Evolutionary conservation across 306 rosid genomes (phyloP).

Genomic region (Quercus variabilis): DNA sequence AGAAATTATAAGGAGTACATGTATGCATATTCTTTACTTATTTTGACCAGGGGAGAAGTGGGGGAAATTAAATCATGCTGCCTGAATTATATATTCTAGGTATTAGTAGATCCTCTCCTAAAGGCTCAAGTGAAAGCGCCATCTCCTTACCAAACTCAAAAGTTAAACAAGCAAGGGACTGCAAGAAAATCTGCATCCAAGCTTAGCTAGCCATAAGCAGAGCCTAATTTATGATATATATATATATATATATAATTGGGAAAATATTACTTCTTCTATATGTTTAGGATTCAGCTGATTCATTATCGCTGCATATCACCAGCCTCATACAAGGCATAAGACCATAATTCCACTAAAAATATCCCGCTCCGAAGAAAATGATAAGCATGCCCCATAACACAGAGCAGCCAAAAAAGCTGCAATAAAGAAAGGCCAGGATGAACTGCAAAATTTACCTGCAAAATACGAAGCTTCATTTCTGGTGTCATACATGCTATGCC

Average conservation of each 20-base stretch:
- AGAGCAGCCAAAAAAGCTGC: background rate
- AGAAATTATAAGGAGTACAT: too few relatives aligned
- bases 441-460: conserved; percentile 52
- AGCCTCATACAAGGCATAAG: background rate
- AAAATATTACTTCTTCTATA: too few relatives aligned
- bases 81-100: too few relatives aligned
- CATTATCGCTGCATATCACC: background rate
- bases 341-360: background rate
- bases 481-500: conserved; percentile 72
- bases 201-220: background rate
- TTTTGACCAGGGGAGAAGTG: too few relatives aligned
- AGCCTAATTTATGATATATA: background rate
- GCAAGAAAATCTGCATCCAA: background rate
- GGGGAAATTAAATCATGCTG: too few relatives aligned
- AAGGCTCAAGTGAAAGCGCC: background rate
- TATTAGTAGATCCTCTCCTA: background rate
- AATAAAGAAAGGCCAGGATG: background rate
- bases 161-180: background rate
- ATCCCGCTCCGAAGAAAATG: background rate
- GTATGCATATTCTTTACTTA: too few relatives aligned
- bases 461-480: conserved; percentile 62
- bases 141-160: background rate
- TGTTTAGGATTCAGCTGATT: too few relatives aligned
- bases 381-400: background rate
- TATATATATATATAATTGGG: too few relatives aligned